Conservation (phyloP, 2,329 filamentous ascomycete genomes). For the Myriosclerotinia duriaeana region DNA sequence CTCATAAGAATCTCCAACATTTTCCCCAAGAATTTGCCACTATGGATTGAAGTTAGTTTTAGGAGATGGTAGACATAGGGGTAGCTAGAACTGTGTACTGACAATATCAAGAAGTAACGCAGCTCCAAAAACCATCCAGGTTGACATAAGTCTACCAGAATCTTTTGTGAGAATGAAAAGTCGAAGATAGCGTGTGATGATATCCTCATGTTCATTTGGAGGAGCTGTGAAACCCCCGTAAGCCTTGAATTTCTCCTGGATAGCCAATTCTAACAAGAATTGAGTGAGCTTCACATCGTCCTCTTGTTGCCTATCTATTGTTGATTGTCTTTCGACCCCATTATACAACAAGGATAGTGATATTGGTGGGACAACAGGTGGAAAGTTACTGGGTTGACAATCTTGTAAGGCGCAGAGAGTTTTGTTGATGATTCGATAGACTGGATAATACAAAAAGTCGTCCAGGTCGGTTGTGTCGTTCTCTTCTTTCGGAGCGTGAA, state of each 20-base stretch:
- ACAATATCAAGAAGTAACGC: background rate
- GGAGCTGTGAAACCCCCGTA: background rate
- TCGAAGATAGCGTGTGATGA: background rate
- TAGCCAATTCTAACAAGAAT: background rate
- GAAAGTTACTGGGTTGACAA: background rate
- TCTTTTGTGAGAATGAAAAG: background rate
- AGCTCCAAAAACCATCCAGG: background rate
- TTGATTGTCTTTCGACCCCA: background rate
- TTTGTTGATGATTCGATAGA: background rate
- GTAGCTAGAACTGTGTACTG: background rate
- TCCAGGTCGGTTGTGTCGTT: background rate
- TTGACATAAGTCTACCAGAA: background rate
- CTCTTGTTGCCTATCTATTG: background rate
- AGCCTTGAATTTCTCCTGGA: background rate
- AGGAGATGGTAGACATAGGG: background rate
- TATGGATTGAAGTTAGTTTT: background rate
- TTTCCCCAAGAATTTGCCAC: background rate
- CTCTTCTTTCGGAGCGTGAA: background rate
- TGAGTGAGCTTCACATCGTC: background rate
- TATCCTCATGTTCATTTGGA: background rate
- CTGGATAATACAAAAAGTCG: background rate
- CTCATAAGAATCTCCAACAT: background rate
- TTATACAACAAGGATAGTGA: background rate
- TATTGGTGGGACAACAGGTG: background rate
- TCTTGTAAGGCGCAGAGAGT: background rate